Evolutionary conservation across 1,139 yeast species (phyloP).

Genomic region (Petasospora fabianii): DNA sequence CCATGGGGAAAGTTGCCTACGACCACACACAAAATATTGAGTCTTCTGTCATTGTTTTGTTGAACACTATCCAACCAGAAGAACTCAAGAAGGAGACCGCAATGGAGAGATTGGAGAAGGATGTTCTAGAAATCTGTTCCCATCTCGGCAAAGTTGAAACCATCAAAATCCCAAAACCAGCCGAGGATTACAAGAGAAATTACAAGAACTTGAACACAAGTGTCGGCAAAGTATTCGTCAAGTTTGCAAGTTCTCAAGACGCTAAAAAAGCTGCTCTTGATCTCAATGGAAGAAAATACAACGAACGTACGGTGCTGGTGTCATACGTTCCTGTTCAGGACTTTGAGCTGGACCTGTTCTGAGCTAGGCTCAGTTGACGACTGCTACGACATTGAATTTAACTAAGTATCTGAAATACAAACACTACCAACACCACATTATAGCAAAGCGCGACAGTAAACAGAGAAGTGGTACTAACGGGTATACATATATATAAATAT

Average conservation of each 20-base stretch:
- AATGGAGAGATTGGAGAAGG: constrained; percentile 47
- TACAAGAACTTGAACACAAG: constrained; percentile 44
- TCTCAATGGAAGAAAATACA: constrained; percentile 66
- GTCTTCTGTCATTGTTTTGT: constrained; percentile 59
- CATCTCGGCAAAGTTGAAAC: constrained; percentile 51
- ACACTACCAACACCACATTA: too few species aligned
- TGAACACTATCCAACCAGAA: constrained; percentile 62
- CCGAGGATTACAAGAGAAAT: constrained; percentile 41
- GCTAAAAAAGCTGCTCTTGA: constrained; percentile 58
- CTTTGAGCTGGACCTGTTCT: constrained; percentile 36
- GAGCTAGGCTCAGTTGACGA: constrained; percentile 1
- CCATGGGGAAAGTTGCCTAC: constrained; percentile 26
- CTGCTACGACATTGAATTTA: too few species aligned
- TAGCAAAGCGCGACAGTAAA: too few species aligned
- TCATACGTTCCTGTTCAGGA: constrained; percentile 61
- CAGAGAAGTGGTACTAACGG: too few species aligned
- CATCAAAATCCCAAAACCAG: constrained; percentile 66
- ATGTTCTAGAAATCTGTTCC: constrained; percentile 49
- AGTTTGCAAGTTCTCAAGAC: constrained; percentile 49
- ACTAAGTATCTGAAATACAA: too few species aligned
- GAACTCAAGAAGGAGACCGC: constrained; percentile 55
- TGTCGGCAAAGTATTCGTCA: constrained; percentile 69
- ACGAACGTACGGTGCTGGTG: constrained; percentile 68
- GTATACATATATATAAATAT: too few species aligned
- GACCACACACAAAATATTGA: constrained; percentile 15